Percentiles rank a stretch among this genome's conserved stretches.
Conservation (phyloP, 2,329 filamentous ascomycete species). For the Rutstroemia sydowiana region DNA sequence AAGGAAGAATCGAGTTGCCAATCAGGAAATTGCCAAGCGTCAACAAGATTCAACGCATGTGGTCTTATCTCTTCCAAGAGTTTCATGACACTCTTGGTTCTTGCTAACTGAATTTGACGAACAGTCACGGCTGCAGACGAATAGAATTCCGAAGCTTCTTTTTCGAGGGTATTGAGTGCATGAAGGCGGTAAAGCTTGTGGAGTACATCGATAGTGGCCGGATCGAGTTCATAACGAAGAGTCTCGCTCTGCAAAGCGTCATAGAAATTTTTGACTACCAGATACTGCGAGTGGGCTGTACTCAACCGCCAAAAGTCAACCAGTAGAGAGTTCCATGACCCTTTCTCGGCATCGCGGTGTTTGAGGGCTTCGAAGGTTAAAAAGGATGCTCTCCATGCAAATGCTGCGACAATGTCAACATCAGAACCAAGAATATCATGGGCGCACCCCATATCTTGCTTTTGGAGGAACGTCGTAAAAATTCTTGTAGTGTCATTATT, state of each 20-base stretch:
- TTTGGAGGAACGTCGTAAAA: conserved; percentile 54
- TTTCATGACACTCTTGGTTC: conserved; percentile 60
- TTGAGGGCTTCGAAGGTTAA: conserved; percentile 69
- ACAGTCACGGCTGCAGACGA: conserved; percentile 61
- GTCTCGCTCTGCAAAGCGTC: conserved; percentile 51
- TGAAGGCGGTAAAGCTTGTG: conserved; percentile 62
- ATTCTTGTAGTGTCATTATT: conserved; percentile 63
- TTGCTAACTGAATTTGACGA: conserved; percentile 62
- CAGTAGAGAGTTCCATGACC: conserved; percentile 69
- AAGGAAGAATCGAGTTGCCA: conserved; percentile 69
- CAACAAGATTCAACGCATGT: conserved; percentile 64
- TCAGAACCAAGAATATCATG: conserved; percentile 68
- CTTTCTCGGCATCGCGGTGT: conserved; percentile 67
- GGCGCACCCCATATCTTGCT: conserved; percentile 62
- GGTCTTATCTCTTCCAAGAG: conserved; percentile 65
- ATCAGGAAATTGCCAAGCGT: conserved; percentile 70
- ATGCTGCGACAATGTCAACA: conserved; percentile 63
- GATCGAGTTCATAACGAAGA: conserved; percentile 46
- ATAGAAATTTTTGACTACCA: conserved; percentile 76
- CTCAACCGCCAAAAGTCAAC: conserved; percentile 72
- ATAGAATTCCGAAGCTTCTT: conserved; percentile 67
- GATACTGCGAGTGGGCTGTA: conserved; percentile 69
- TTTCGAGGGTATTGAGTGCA: conserved; percentile 59
- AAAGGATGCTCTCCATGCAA: conserved; percentile 67
- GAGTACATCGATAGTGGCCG: conserved; percentile 49